Evolutionary conservation across 371 early-diverging fungal genomes (phyloP), one percentile per base, ranked within the genome.

Genomic region (Syncephalis plumigaleata): DNA sequence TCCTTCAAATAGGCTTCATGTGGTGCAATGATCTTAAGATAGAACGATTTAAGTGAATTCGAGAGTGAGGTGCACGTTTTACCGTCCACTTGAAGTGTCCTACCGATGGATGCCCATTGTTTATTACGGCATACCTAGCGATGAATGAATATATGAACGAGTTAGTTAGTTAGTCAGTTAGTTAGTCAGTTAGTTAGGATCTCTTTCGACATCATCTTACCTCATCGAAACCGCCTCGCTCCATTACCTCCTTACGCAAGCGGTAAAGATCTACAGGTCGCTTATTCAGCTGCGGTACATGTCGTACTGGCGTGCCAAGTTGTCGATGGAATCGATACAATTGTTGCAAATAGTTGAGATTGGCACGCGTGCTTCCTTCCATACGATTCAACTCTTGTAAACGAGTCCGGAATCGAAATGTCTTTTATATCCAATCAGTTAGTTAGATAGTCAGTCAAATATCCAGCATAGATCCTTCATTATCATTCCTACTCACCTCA

Each of bases 101-200:
- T 68, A 13, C 86, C 90, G 42, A 94, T 81, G 56, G 83, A 84
- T 15, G 83, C 83, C 95, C 95, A 94, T 48, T 78, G 75, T 54
- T 88, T 89, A 46, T 68, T 54, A n/a, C 70, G 61, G 21, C 81
- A 83, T 22, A 89, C 86, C 78, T 81, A 61, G 42, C 40, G 23
- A 25, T 36, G 15, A 27, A 37, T 8, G 16, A 16, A 11, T 15
- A 23, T n/a, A n/a, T n/a, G n/a, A n/a, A n/a, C n/a, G n/a, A n/a
- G 2, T 36, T 1, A 1, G 20, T 16, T 8, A 15, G n/a, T 36
- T 36, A 47, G 1, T 17, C 21, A 43, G 13, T n/a, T 22, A 13
- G 15, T 1, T 15, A 43, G 22, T 13, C 22, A 17, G 44, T 17
- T 15, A 1, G n/a, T n/a, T n/a, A n/a, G n/a, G n/a, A n/a, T n/a